Evolutionary conservation across 2,329 filamentous ascomycete species (phyloP).

Genomic region (Tolypocladium guangdongense): DNA sequence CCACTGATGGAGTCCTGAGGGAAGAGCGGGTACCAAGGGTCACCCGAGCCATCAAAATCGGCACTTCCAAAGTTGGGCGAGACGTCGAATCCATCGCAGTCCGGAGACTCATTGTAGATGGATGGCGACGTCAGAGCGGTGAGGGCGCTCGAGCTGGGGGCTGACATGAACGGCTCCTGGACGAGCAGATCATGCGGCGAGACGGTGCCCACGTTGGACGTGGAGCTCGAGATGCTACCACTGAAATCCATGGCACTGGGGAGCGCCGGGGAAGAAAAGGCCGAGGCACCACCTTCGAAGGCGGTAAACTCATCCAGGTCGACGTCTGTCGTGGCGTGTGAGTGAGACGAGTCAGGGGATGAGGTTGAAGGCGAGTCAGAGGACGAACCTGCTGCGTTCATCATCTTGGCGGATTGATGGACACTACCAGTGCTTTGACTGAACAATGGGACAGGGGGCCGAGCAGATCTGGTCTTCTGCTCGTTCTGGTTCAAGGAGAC

Average conservation of each 20-base stretch:
- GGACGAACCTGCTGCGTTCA: conserved; percentile 30
- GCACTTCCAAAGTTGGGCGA: conserved; percentile 63
- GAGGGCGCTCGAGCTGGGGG: conserved; percentile 71
- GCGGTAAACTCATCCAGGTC: conserved; percentile 47
- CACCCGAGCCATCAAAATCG: conserved; percentile 41
- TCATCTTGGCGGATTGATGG: conserved; percentile 33
- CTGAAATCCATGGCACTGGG: conserved; percentile 39
- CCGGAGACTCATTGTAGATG: conserved; percentile 66
- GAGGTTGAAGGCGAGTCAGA: neutral
- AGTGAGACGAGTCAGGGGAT: conserved; percentile 15
- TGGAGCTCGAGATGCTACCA: conserved; percentile 35
- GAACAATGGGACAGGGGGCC: conserved; percentile 65
- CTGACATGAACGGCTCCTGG: conserved; percentile 58
- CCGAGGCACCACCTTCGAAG: conserved; percentile 41
- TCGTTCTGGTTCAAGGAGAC: conserved; percentile 42
- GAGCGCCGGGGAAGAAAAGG: conserved; percentile 43
- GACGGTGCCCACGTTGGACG: conserved; percentile 56
- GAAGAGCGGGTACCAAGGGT: conserved; percentile 65
- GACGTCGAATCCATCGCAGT: conserved; percentile 62
- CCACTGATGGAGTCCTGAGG: conserved; percentile 33
- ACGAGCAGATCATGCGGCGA: conserved; percentile 75
- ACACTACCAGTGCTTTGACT: conserved; percentile 45
- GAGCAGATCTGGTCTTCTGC: conserved; percentile 29
- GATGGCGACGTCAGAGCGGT: conserved; percentile 81
- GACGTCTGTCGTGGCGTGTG: conserved; percentile 34